A percentile compares a stretch with the other conserved stretches of the same genome.
These are phyloP conservation scores for Rhodotorula sp. DNA, from an alignment of 1,284 basidiomycete species.

Conservation along the genomic window DNA sequence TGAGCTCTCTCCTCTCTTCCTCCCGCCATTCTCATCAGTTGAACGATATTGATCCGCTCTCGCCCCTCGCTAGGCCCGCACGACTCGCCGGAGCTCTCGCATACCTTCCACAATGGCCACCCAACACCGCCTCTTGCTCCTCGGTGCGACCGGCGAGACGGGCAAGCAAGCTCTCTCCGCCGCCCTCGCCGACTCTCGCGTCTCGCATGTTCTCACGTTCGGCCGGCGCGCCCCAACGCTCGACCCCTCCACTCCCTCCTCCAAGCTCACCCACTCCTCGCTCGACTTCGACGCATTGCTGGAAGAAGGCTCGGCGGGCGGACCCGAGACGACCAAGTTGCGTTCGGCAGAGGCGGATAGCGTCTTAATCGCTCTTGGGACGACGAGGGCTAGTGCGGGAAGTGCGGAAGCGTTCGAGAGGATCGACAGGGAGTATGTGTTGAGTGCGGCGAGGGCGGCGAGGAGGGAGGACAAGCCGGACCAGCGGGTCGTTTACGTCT, in stretches of 20 bases:
- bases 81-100: not conserved
- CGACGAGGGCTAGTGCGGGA: slow-evolving; percentile 61
- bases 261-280: slow-evolving; percentile 57
- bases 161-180: slow-evolving; percentile 60
- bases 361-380: slow-evolving; percentile 63
- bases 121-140: slow-evolving; percentile 49
- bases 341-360: slow-evolving; percentile 63
- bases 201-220: slow-evolving; percentile 62
- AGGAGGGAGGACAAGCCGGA: slow-evolving; percentile 53
- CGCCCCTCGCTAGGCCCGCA: not conserved
- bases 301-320: slow-evolving; percentile 2
- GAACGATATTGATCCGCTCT: not conserved
- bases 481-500: slow-evolving; percentile 68
- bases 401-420: slow-evolving; percentile 64
- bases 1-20: too few species aligned
- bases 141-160: slow-evolving; percentile 65
- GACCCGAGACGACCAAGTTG: slow-evolving; percentile 53
- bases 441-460: slow-evolving; percentile 65
- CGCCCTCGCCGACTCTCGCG: slow-evolving; percentile 58
- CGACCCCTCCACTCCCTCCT: slow-evolving; percentile 47
- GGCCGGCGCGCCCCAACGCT: slow-evolving; percentile 59
- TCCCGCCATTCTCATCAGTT: too few species aligned
- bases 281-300: slow-evolving; percentile 65
- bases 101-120: not conserved
- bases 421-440: slow-evolving; percentile 73